These are phyloP conservation scores for Beauveria sp. DNA, from an alignment of 2,329 filamentous ascomycete species.

Conservation along the genomic window DNA sequence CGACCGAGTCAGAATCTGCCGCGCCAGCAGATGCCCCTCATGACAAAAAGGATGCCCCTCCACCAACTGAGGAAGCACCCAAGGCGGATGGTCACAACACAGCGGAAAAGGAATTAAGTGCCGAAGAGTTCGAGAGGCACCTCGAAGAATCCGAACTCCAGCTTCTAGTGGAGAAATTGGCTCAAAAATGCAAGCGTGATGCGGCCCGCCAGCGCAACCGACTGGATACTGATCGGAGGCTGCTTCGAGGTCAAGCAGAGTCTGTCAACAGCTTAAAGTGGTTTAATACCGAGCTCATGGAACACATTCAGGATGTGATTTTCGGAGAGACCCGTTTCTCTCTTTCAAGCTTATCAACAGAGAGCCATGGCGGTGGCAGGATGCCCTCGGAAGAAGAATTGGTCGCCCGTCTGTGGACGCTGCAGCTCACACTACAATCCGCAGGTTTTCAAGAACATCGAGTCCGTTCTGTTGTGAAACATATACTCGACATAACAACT, in stretches of 20 bases:
- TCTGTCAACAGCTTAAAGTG: slow-evolving; percentile 66
- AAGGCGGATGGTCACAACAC: slow-evolving; percentile 10
- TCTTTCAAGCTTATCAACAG: slow-evolving; percentile 40
- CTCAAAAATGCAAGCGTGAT: slow-evolving; percentile 71
- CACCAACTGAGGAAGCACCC: slow-evolving; percentile 19
- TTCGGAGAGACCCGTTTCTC: slow-evolving; percentile 56
- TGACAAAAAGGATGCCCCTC: slow-evolving; percentile 21
- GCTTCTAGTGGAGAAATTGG: slow-evolving; percentile 76
- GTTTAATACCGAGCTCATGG: slow-evolving; percentile 72
- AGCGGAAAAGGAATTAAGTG: slow-evolving; percentile 50
- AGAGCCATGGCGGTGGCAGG: slow-evolving; percentile 39
- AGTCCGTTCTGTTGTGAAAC: slow-evolving; percentile 55
- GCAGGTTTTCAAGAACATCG: slow-evolving; percentile 60
- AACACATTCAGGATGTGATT: slow-evolving; percentile 67
- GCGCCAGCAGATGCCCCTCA: neutral
- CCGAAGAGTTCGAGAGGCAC: slow-evolving; percentile 85
- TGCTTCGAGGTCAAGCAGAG: slow-evolving; percentile 74
- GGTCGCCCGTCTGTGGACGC: slow-evolving; percentile 72
- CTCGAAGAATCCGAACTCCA: slow-evolving; percentile 89
- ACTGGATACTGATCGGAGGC: slow-evolving; percentile 75
- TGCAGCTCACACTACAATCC: slow-evolving; percentile 64
- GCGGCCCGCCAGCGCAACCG: slow-evolving; percentile 67
- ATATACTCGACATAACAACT: slow-evolving; percentile 60
- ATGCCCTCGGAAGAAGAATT: slow-evolving; percentile 68
- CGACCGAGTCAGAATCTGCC: slow-evolving; percentile 27